A percentile compares a stretch with the other conserved stretches of the same genome.
Evolutionary conservation across 2,329 filamentous ascomycete genomes (phyloP).

Genomic region (Aspergillus quadrilineatus): DNA sequence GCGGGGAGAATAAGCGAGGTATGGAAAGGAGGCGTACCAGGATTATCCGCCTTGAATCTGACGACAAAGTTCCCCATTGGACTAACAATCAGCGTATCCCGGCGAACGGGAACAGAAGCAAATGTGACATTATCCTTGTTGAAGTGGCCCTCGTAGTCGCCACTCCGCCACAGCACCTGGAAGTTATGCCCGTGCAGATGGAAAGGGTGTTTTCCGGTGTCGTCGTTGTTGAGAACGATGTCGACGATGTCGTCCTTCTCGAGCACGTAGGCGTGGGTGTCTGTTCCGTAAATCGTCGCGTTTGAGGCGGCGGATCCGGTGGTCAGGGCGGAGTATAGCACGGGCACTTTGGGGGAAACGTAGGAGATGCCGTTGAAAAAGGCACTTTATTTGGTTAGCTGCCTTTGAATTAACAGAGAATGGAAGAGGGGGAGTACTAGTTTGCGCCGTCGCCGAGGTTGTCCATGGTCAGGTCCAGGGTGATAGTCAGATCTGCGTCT

Average conservation of each 20-base stretch:
- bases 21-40: constrained; percentile 27
- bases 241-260: constrained; percentile 54
- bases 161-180: constrained; percentile 31
- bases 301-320: constrained; percentile 57
- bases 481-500: constrained; percentile 31
- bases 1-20: too few relatives aligned
- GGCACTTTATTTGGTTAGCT: constrained; percentile 35
- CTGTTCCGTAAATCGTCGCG: constrained; percentile 65
- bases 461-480: constrained; percentile 56
- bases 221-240: constrained; percentile 38
- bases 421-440: constrained; percentile 4
- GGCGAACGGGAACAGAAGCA: constrained; percentile 59
- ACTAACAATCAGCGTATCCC: constrained; percentile 67
- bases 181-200: constrained; percentile 56
- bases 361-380: constrained; percentile 77
- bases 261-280: constrained; percentile 64
- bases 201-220: constrained; percentile 45
- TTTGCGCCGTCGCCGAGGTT: constrained; percentile 62
- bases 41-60: constrained; percentile 56
- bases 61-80: constrained; percentile 60
- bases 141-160: too few relatives aligned
- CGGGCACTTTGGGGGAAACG: constrained; percentile 70
- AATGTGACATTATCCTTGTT: constrained; percentile 34
- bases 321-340: constrained; percentile 72
- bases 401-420: too few relatives aligned